phyloP scores from a whole-genome alignment of 345 rosid genomes.

The Durio zibethinus region DNA sequence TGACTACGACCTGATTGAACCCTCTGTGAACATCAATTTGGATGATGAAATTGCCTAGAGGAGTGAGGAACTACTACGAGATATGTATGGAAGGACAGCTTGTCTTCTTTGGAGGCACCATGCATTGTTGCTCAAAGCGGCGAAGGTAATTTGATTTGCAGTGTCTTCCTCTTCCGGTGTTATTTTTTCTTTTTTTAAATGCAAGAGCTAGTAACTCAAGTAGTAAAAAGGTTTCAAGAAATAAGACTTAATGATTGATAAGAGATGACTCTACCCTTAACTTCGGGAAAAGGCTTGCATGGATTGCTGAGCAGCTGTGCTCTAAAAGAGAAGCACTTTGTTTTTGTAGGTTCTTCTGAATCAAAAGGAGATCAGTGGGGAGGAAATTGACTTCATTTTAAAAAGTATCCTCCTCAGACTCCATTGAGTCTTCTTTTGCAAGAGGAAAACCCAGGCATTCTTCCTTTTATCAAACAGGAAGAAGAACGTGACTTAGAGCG shows the following conservation, averaged over 20 bases:
- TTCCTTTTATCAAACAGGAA: slow-evolving; percentile 41
- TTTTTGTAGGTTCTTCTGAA: slow-evolving; percentile 64
- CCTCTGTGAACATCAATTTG: slow-evolving; percentile 75
- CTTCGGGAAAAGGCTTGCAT: background rate
- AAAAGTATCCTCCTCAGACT: slow-evolving; percentile 73
- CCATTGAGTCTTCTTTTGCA: slow-evolving; percentile 53
- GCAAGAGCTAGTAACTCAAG: background rate
- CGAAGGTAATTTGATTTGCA: slow-evolving; percentile 49
- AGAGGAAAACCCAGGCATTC: slow-evolving; percentile 74
- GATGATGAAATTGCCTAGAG: slow-evolving; percentile 76
- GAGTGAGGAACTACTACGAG: slow-evolving; percentile 58
- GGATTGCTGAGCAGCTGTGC: background rate
- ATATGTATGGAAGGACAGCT: slow-evolving; percentile 60
- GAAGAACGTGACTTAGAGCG: slow-evolving; percentile 35
- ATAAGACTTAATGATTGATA: background rate
- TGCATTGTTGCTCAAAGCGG: slow-evolving; percentile 75
- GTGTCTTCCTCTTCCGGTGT: no score
- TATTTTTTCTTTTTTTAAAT: background rate
- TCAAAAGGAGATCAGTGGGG: slow-evolving; percentile 74
- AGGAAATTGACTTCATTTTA: slow-evolving; percentile 73
- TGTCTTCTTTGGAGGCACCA: slow-evolving; percentile 69
- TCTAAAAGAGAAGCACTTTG: background rate
- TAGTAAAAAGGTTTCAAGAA: background rate
- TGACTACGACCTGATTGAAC: slow-evolving; percentile 67
- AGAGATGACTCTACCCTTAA: background rate